These are phyloP conservation scores for Coemansia sp. DNA, from an alignment of 192 early-diverging fungal genomes.

Conservation along the genomic window DNA sequence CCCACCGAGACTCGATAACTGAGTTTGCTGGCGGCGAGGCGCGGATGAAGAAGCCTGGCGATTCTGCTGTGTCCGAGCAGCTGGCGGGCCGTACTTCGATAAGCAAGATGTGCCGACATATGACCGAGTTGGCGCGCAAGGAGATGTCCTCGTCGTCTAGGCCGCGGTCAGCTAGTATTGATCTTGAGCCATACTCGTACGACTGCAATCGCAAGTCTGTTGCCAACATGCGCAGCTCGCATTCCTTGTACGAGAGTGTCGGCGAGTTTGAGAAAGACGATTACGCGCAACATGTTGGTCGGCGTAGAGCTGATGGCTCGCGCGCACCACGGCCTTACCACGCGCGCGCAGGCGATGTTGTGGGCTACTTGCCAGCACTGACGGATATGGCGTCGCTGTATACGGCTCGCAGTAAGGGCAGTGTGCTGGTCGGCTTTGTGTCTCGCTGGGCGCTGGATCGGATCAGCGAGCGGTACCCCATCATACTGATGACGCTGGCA, in stretches of 20 bases:
- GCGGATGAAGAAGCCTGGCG: constrained; percentile 10
- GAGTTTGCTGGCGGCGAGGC: constrained; percentile 44
- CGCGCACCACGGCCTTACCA: constrained; percentile 64
- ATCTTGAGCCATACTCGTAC: neutral
- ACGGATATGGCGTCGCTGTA: constrained; percentile 92
- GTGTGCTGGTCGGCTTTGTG: constrained; percentile 86
- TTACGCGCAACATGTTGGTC: neutral
- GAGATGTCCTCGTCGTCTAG: constrained; percentile 8
- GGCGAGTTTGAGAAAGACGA: constrained; percentile 13
- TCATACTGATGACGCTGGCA: constrained; percentile 82
- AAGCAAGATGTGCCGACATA: constrained; percentile 40
- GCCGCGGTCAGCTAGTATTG: neutral
- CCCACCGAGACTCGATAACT: constrained; percentile 39
- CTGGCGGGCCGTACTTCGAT: constrained; percentile 5
- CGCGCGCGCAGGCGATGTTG: constrained; percentile 84
- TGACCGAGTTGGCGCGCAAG: constrained; percentile 42
- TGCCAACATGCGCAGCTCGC: neutral
- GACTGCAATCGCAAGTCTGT: neutral
- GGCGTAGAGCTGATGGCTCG: constrained; percentile 5
- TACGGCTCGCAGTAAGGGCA: constrained; percentile 77
- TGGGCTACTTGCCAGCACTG: constrained; percentile 91
- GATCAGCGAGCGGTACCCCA: constrained; percentile 85
- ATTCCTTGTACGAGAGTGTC: constrained; percentile 2
- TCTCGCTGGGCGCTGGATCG: constrained; percentile 83
- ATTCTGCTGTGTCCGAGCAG: neutral